These are phyloP conservation scores for Saturnispora saitoi DNA, from an alignment of 805 yeast genomes.

Conservation along the genomic window DNA sequence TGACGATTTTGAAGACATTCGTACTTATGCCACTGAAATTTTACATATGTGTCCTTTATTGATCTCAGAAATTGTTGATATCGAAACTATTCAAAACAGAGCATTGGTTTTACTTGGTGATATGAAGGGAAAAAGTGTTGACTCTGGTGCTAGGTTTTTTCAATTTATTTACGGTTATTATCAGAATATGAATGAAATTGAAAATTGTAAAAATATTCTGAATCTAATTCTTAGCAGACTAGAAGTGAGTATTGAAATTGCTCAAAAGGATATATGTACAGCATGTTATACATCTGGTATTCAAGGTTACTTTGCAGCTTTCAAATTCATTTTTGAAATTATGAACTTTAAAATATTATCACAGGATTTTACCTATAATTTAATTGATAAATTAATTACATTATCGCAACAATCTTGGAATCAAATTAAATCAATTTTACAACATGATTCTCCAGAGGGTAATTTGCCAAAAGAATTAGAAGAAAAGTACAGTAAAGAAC, in stretches of 20 bases:
- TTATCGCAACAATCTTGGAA: conserved; percentile 32
- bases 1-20: conserved; percentile 71
- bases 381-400: conserved; percentile 10
- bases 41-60: conserved; percentile 37
- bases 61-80: conserved; percentile 17
- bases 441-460: conserved; percentile 68
- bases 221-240: conserved; percentile 28
- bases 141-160: conserved; percentile 67
- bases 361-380: neutral
- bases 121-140: conserved; percentile 56
- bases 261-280: conserved; percentile 28
- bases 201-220: conserved; percentile 23
- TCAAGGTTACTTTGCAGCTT: conserved; percentile 64
- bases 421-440: conserved; percentile 38
- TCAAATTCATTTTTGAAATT: conserved; percentile 32
- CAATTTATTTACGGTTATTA: conserved; percentile 39
- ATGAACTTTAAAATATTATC: conserved; percentile 13
- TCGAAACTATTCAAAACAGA: conserved; percentile 18
- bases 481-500: conserved; percentile 27
- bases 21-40: conserved; percentile 41
- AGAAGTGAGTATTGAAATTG: conserved; percentile 27
- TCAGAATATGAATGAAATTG: conserved; percentile 15
- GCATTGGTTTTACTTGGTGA: conserved; percentile 28
- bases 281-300: conserved; percentile 45
- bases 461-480: conserved; percentile 41